phyloP scores from a whole-genome alignment of 2,329 filamentous ascomycete genomes.

The Didymosphaeria variabile region DNA sequence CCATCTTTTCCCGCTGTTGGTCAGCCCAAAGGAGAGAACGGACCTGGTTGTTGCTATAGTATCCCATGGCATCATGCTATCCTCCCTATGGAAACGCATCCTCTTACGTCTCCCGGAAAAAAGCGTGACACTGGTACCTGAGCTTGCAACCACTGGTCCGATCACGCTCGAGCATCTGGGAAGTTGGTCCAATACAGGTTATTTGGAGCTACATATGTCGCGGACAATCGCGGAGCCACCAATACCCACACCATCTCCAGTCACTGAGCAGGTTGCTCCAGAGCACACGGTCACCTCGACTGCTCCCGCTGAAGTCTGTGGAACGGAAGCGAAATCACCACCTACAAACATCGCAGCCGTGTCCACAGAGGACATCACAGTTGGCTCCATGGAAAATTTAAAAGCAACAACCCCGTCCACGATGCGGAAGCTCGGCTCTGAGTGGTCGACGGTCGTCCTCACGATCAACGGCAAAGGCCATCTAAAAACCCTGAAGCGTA shows the following conservation, averaged over 20 bases:
- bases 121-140: slow-evolving; percentile 56
- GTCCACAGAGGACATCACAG: neutral
- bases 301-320: neutral
- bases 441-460: slow-evolving; percentile 63
- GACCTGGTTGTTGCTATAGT: slow-evolving; percentile 70
- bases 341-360: neutral
- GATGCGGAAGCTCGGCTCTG: slow-evolving; percentile 28
- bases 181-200: slow-evolving; percentile 73
- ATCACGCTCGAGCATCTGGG: slow-evolving; percentile 63
- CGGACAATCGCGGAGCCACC: neutral
- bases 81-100: slow-evolving; percentile 71
- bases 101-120: slow-evolving; percentile 62
- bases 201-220: slow-evolving; percentile 56
- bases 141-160: slow-evolving; percentile 50
- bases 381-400: neutral
- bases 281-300: neutral
- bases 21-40: slow-evolving; percentile 33
- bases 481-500: slow-evolving; percentile 77
- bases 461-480: slow-evolving; percentile 76
- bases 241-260: neutral
- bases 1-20: slow-evolving; percentile 68
- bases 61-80: slow-evolving; percentile 84
- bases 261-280: neutral
- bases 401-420: neutral
- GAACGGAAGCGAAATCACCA: neutral